Base-by-base conservation (phyloP, 768 basidiomycete genomes). In the Galerina sulciceps region DNA sequence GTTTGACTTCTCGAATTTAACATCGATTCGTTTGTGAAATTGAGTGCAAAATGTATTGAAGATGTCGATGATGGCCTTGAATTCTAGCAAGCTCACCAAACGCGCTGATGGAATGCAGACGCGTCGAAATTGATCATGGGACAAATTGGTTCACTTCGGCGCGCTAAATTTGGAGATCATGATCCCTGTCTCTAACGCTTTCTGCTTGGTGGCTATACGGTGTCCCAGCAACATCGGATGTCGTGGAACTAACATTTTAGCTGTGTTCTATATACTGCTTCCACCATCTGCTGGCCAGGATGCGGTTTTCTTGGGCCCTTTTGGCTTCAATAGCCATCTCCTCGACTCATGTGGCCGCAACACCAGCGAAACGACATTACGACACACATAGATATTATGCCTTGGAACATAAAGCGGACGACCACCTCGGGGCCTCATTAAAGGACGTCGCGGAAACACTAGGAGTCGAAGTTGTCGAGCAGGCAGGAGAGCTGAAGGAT, bases 381-480 rank as follows among this genome's bases (percentile, higher is more conserved):
- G 67, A 78, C 55, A 81, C 82, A 1, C 86, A 91, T 73, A 79
- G 88, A 67, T 98, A 99, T 79, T 98, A 96, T 77, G 83, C 87
- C 41, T 67, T 93, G 23, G 87, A 91, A 65, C 85, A 89, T 65
- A 71, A 79, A 58, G 81, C 87, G 26, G 63, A 68, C 6, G 60
- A 56, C 38, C 41, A 65, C 22, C 44, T 57, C 45, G 77, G 77
- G 55, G 79, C 82, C 61, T 78, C 85, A 49, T 79, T 91, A 55
- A 72, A 77, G 45, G 85, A 90, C 55, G 79, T 89, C 59, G 81
- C 87, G 9, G 43, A 69, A 8, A 71, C 76, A 1, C 80, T 99
- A 10, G 89, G 88, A 15, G 88, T 93, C 10, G 89, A 97, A 73
- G 78, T 96, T 40, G 89, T 98, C 57, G 93, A 95, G 68, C 90